A percentile compares a stretch with the other conserved stretches of the same genome.
Conservation (phyloP, 1,284 basidiomycete genomes). For the Rhodotorula sp. region DNA sequence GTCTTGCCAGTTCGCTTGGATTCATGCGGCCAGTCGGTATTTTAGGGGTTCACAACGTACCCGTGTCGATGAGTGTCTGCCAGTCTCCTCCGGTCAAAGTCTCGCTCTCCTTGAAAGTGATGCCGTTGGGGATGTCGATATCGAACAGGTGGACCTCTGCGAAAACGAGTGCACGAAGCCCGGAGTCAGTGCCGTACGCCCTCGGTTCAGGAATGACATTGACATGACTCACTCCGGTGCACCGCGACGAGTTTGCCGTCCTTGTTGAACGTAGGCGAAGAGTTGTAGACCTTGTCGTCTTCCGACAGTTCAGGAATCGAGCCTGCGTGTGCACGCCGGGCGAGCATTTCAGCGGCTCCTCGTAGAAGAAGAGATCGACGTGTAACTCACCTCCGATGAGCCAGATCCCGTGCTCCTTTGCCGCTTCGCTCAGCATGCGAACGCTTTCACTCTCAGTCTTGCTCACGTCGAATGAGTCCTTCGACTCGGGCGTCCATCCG, state of each 20-base stretch:
- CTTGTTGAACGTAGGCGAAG: constrained; percentile 67
- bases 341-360: background rate
- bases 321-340: constrained; percentile 46
- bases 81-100: constrained; percentile 77
- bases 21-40: too few species aligned
- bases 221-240: constrained; percentile 62
- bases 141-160: constrained; percentile 83
- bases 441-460: constrained; percentile 73
- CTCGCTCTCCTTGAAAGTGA: constrained; percentile 98
- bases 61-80: constrained; percentile 84
- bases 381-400: constrained; percentile 75
- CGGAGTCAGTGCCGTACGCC: background rate
- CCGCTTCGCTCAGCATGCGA: constrained; percentile 75
- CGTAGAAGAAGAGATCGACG: background rate
- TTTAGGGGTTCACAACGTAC: constrained; percentile 51
- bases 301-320: constrained; percentile 82
- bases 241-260: constrained; percentile 77
- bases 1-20: too few species aligned
- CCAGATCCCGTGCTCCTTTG: constrained; percentile 79
- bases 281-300: constrained; percentile 80
- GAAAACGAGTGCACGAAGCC: background rate
- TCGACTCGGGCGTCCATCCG: constrained; percentile 51
- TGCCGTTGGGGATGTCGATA: constrained; percentile 95
- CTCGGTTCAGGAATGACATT: background rate
- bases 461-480: constrained; percentile 58